A percentile compares a stretch with the other conserved stretches of the same genome.
Evolutionary conservation across 768 basidiomycete species (phyloP).

Genomic region (Suillus clintonianus): DNA sequence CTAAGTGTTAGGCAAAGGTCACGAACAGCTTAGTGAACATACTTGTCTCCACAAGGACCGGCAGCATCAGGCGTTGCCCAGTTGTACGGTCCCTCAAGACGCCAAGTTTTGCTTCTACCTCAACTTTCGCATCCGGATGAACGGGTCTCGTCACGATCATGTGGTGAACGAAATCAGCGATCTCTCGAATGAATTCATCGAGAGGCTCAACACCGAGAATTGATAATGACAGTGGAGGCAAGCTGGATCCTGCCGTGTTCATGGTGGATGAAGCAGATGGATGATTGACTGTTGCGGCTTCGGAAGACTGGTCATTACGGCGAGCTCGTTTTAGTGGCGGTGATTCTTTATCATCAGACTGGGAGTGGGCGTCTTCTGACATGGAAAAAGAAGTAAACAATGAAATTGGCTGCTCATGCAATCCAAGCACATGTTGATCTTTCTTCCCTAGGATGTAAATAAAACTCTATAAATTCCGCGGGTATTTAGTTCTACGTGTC

Average conservation of each 20-base stretch:
- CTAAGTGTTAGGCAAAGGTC: slow-evolving; percentile 5
- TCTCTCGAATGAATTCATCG: slow-evolving; percentile 90
- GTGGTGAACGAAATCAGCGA: slow-evolving; percentile 87
- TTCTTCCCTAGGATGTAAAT: neutral
- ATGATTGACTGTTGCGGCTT: slow-evolving; percentile 26
- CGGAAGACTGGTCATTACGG: slow-evolving; percentile 33
- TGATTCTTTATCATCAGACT: slow-evolving; percentile 22
- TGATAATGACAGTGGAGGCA: slow-evolving; percentile 73
- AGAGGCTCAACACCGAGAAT: slow-evolving; percentile 89
- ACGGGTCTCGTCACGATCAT: slow-evolving; percentile 59
- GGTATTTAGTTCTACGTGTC: neutral
- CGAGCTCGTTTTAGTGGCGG: slow-evolving; percentile 41
- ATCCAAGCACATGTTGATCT: neutral
- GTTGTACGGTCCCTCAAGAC: slow-evolving; percentile 59
- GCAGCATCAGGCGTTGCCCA: slow-evolving; percentile 63
- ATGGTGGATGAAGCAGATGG: slow-evolving; percentile 20
- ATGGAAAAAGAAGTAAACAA: neutral
- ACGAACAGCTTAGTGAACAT: slow-evolving; percentile 31
- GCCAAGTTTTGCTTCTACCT: slow-evolving; percentile 92
- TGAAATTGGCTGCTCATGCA: neutral
- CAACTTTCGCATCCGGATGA: slow-evolving; percentile 54
- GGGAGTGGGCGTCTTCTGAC: neutral
- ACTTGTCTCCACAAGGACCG: slow-evolving; percentile 86
- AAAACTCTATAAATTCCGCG: neutral
- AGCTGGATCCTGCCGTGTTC: slow-evolving; percentile 23